These are phyloP conservation scores for Capniomyces stellatus DNA, from an alignment of 371 early-diverging fungal genomes.

Conservation along the genomic window DNA sequence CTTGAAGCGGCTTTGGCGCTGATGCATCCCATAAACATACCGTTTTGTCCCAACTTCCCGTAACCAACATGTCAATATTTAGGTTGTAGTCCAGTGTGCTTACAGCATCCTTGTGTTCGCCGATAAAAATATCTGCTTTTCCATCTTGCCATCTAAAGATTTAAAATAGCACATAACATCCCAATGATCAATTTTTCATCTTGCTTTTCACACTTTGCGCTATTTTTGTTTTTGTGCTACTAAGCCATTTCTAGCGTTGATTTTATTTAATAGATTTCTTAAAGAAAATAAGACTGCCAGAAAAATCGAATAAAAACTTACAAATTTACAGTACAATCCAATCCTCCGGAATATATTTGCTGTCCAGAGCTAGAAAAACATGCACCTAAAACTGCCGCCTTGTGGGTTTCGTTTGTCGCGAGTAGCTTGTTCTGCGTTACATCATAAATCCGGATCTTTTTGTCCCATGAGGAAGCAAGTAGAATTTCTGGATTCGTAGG, in stretches of 20 bases:
- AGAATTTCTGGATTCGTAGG: constrained; percentile 39
- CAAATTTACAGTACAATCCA: constrained; percentile 42
- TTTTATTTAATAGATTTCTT: neutral
- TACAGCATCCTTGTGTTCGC: constrained; percentile 37
- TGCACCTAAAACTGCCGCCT: constrained; percentile 53
- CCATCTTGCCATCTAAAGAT: neutral
- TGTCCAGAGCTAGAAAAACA: constrained; percentile 37
- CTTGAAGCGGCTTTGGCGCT: constrained; percentile 3
- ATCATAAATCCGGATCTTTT: constrained; percentile 70
- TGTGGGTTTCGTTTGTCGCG: constrained; percentile 30
- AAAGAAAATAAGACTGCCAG: neutral
- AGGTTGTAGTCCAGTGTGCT: constrained; percentile 40
- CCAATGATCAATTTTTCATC: no score
- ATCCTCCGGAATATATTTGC: constrained; percentile 43
- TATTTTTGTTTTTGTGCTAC: neutral
- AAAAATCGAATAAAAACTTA: constrained; percentile 13
- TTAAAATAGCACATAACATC: neutral
- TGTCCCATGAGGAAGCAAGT: constrained; percentile 79
- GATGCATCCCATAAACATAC: constrained; percentile 62
- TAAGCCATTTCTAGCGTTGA: no score
- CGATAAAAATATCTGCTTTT: constrained; percentile 13
- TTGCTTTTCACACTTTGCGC: neutral
- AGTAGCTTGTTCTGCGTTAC: constrained; percentile 34
- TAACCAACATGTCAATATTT: constrained; percentile 31
- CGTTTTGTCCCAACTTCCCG: constrained; percentile 84